These are phyloP conservation scores for Yarrowia sp. DNA, from an alignment of 805 yeast species.

Conservation along the genomic window DNA sequence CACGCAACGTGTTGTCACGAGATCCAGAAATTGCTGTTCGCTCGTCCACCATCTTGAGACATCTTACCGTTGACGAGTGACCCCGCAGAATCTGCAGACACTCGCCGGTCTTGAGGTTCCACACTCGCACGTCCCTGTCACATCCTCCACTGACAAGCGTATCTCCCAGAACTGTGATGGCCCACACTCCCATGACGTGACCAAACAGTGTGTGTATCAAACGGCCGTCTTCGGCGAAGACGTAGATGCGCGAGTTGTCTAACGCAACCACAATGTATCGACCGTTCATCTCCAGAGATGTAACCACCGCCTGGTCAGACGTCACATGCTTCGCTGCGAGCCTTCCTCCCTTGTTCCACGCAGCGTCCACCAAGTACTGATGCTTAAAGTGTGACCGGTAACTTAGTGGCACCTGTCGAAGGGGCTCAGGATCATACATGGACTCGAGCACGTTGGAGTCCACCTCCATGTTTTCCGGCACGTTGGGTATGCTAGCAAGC, in stretches of 20 bases:
- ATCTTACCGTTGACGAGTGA: slow-evolving; percentile 85
- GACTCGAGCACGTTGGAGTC: slow-evolving; percentile 34
- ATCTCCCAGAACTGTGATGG: slow-evolving; percentile 85
- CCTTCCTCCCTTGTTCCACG: slow-evolving; percentile 44
- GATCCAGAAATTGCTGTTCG: slow-evolving; percentile 81
- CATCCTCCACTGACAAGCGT: slow-evolving; percentile 93
- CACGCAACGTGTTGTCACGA: slow-evolving; percentile 83
- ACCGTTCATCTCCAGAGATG: slow-evolving; percentile 39
- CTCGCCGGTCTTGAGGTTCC: slow-evolving; percentile 87
- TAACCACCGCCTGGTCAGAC: slow-evolving; percentile 41
- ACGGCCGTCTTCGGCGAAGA: slow-evolving; percentile 42
- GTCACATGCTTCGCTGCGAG: slow-evolving; percentile 42
- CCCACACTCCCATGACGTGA: slow-evolving; percentile 98
- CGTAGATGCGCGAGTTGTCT: slow-evolving; percentile 44
- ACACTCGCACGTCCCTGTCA: slow-evolving; percentile 91
- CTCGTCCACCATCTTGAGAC: slow-evolving; percentile 76
- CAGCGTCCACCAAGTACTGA: slow-evolving; percentile 41
- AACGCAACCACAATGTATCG: slow-evolving; percentile 43
- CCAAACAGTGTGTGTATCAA: slow-evolving; percentile 87
- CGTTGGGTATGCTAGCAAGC: slow-evolving; percentile 3
- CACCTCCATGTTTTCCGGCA: slow-evolving; percentile 20
- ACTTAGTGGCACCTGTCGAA: slow-evolving; percentile 36
- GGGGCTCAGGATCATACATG: slow-evolving; percentile 37
- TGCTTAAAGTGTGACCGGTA: slow-evolving; percentile 42
- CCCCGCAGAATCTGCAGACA: slow-evolving; percentile 86